phyloP scores from a whole-genome alignment of 2,329 filamentous ascomycete genomes.

The Coccinonectria pachysandricola region DNA sequence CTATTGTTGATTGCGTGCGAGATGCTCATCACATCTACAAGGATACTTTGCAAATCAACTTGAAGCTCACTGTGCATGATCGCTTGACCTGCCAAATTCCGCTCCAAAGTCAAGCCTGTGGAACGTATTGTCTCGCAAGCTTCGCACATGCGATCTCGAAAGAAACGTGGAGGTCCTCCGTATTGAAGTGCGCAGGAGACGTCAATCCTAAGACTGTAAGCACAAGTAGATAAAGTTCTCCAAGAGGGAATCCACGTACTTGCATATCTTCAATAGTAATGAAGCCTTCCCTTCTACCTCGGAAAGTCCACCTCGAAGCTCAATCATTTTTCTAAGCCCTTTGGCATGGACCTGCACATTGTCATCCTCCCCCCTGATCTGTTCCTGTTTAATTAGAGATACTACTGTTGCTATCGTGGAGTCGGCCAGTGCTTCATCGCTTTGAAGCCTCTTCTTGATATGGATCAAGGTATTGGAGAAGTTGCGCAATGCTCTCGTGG shows the following conservation, averaged over 20 bases:
- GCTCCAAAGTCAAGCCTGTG: conserved; percentile 1
- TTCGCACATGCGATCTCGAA: conserved; percentile 5
- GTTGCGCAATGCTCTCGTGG: conserved; percentile 10
- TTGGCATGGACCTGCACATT: conserved; percentile 9
- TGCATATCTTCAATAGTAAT: conserved; percentile 16
- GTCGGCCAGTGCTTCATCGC: conserved; percentile 15
- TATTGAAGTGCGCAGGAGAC: conserved; percentile 6
- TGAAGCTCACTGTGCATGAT: background rate
- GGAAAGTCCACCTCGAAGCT: conserved; percentile 9
- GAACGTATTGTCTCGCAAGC: conserved; percentile 1
- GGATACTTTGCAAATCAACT: background rate
- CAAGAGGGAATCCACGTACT: conserved; percentile 6
- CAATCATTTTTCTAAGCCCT: conserved; percentile 10
- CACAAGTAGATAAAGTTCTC: too few species aligned
- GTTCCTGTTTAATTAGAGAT: conserved; percentile 17
- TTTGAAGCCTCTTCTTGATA: conserved; percentile 12
- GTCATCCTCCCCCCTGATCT: conserved; percentile 7
- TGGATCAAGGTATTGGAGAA: conserved; percentile 13
- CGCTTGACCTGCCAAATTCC: background rate
- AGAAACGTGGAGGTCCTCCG: conserved; percentile 6
- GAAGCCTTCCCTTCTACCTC: conserved; percentile 9
- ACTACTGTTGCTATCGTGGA: conserved; percentile 19
- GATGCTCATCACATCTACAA: conserved; percentile 1
- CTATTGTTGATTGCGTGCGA: conserved; percentile 1
- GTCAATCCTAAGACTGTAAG: conserved; percentile 7